Conservation (phyloP, 345 rosid genomes). For the Eucalyptus sp. region DNA sequence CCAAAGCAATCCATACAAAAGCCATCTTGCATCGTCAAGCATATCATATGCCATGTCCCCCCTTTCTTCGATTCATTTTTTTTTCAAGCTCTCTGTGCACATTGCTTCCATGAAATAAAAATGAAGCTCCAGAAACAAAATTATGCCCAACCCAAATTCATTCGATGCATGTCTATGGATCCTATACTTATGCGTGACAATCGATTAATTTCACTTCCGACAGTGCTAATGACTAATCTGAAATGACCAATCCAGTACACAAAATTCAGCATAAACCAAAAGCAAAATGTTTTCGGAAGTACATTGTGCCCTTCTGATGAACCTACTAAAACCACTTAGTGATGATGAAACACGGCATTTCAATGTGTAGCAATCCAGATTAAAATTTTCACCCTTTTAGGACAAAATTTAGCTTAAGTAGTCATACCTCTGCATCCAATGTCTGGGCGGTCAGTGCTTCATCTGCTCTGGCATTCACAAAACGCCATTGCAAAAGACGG, state of each 20-base stretch:
- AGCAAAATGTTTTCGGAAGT: not conserved
- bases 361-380: not conserved
- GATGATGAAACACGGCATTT: not conserved
- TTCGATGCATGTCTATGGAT: not conserved
- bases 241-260: not conserved
- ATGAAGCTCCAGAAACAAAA: not conserved
- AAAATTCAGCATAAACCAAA: not conserved
- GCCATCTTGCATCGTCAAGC: not conserved
- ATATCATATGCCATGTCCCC: not conserved
- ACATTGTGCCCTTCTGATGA: not conserved
- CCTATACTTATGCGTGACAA: not conserved
- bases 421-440: conserved; percentile 62
- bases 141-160: not conserved
- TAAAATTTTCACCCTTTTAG: not conserved
- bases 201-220: not conserved
- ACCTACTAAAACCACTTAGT: not conserved
- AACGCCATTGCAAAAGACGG: conserved; percentile 76
- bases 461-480: conserved; percentile 72
- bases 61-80: not conserved
- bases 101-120: not conserved
- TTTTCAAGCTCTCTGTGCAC: not conserved
- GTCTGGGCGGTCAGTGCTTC: conserved; percentile 39
- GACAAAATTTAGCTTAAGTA: not conserved
- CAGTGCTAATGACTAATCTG: not conserved
- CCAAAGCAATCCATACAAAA: not conserved